These are phyloP conservation scores for Eucalyptus cloeziana DNA, from an alignment of 345 rosid species.

Conservation along the genomic window DNA sequence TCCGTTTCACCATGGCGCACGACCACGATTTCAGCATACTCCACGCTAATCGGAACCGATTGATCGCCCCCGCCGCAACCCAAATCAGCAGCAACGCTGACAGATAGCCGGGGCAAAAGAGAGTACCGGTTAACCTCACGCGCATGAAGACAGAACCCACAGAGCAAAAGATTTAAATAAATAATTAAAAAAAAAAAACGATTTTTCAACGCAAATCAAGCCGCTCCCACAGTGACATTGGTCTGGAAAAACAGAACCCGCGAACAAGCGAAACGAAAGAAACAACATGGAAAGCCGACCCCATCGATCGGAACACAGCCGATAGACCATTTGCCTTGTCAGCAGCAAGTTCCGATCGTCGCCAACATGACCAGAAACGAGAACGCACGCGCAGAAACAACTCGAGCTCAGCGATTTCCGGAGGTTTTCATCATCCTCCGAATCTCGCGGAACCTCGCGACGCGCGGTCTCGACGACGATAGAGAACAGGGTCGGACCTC, in stretches of 20 bases:
- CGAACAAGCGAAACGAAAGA: background rate
- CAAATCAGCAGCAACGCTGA: background rate
- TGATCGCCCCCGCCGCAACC: background rate
- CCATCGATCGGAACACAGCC: background rate
- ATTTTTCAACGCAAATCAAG: background rate
- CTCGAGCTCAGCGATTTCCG: background rate
- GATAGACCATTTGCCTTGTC: background rate
- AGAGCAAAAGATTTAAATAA: background rate
- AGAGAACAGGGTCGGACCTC: background rate
- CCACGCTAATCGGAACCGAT: constrained; percentile 13
- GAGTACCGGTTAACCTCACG: too few species aligned
- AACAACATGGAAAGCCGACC: background rate
- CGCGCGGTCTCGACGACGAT: background rate
- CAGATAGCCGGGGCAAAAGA: background rate
- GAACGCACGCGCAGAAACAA: background rate
- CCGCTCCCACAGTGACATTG: background rate
- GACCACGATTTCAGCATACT: constrained; percentile 55
- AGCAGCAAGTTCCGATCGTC: too few species aligned
- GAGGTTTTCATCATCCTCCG: background rate
- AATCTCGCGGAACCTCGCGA: background rate
- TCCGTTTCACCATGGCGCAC: constrained; percentile 82
- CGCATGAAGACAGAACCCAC: too few species aligned
- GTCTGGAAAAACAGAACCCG: background rate
- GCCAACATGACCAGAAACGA: background rate
- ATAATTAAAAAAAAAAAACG: background rate